Conservation (phyloP, 2,329 filamentous ascomycete genomes). For the Amphichorda felina region DNA sequence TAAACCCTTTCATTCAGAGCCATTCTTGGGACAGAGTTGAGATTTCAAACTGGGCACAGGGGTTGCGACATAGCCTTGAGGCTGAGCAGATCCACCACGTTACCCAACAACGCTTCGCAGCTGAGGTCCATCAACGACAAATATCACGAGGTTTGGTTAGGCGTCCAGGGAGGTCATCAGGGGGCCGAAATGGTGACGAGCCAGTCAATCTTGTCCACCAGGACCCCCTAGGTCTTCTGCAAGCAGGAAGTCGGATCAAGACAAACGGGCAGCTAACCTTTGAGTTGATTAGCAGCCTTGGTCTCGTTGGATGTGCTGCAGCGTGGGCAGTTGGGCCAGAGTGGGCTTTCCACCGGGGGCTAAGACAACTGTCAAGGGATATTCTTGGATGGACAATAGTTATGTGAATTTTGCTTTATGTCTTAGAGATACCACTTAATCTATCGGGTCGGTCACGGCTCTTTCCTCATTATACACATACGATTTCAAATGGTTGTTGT, state of each 20-base stretch:
- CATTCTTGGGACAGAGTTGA: constrained; percentile 19
- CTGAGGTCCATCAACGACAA: not conserved
- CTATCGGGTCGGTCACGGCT: too few relatives aligned
- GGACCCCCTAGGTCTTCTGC: constrained; percentile 70
- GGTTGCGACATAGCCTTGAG: constrained; percentile 20
- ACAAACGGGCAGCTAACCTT: constrained; percentile 55
- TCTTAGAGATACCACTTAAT: too few relatives aligned
- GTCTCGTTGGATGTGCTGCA: constrained; percentile 61
- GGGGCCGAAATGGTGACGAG: constrained; percentile 13
- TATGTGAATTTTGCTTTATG: too few relatives aligned
- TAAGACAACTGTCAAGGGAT: constrained; percentile 1
- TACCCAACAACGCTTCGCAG: not conserved
- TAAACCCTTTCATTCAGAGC: constrained; percentile 7
- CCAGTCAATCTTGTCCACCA: constrained; percentile 30
- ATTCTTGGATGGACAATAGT: not conserved
- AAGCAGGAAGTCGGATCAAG: constrained; percentile 54
- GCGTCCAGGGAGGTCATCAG: not conserved
- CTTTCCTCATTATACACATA: too few relatives aligned
- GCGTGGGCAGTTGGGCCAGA: constrained; percentile 32
- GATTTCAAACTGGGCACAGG: constrained; percentile 23
- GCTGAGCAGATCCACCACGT: constrained; percentile 11
- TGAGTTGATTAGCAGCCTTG: constrained; percentile 62
- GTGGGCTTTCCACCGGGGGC: constrained; percentile 1
- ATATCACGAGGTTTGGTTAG: not conserved
- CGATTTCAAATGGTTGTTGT: too few relatives aligned